Base-by-base conservation (phyloP, 31 red algal species). In the Endocladia muricata region DNA sequence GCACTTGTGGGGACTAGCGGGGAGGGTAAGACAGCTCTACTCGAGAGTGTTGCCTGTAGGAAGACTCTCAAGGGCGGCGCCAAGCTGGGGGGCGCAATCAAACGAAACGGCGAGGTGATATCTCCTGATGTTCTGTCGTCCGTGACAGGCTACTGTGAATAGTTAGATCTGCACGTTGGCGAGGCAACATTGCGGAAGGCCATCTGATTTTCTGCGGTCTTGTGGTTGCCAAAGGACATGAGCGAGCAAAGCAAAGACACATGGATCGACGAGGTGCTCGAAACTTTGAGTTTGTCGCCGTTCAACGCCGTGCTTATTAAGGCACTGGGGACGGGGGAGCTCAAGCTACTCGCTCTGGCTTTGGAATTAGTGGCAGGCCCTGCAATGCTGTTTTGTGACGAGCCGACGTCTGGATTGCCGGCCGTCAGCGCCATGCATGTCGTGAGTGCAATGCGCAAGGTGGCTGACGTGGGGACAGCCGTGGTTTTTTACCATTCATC, bases 351-450 rank as follows among this genome's bases (percentile, higher is more conserved):
- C 30, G 90, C 94, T 55, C 93, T 97, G 61, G 94, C 56, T 49
- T 19, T 84, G 40, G 86, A 98, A 70, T 76, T 98, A 9, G 79
- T 98, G 23, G 69, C 83, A 11, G 43, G 74, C n/a, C 95, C 95
- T 19, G 39, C 49, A 0, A 83, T 94, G 19, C 79, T 76, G 67
- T 83, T 90, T 51, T 51, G 74, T 0, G 81, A 97, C 54, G 94
- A 97, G 76, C 94, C 94, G 30, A 97, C 94, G 3, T 77, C 70
- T 41, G 95, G 95, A 2, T 85, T 98, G 9, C 82, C 89, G 25
- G 57, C 82, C 2, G 58, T 73, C 9, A 89, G 90, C 5, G 81
- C 91, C 0, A 56, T 85, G 29, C 37, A 69, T 29, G 58, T 94
- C 1, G 73, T 79, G 36, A 73, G 40, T 17, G 73, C 79, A 25